Percentiles rank a stretch among this genome's conserved stretches.
These are phyloP conservation scores for Boechera divaricarpa DNA, from an alignment of 345 rosid species.

Conservation along the genomic window DNA sequence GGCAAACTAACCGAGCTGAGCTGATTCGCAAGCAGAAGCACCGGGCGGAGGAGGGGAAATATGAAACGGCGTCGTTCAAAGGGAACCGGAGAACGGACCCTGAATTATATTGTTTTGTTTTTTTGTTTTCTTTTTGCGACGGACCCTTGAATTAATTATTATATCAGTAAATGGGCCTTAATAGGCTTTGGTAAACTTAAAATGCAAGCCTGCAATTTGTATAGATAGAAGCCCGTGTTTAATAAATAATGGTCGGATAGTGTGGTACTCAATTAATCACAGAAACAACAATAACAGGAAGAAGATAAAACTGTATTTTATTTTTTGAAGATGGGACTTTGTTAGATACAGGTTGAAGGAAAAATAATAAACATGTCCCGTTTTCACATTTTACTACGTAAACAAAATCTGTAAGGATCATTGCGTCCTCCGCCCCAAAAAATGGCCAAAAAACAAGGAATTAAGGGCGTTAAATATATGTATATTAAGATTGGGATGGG, in stretches of 20 bases:
- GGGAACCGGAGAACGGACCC: neutral
- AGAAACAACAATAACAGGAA: neutral
- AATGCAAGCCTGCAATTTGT: neutral
- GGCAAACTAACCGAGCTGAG: neutral
- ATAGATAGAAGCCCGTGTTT: neutral
- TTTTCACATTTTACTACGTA: neutral
- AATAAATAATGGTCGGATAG: neutral
- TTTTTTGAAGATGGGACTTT: neutral
- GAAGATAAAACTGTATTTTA: neutral
- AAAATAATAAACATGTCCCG: slow-evolving; percentile 5
- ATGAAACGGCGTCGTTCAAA: neutral
- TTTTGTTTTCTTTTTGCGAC: too few species aligned
- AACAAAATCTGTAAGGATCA: slow-evolving; percentile 33
- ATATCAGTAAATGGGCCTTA: slow-evolving; percentile 13
- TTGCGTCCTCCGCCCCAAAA: slow-evolving; percentile 3
- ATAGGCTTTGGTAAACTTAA: neutral
- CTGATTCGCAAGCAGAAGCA: too few species aligned
- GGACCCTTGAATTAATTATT: neutral
- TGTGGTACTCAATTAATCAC: neutral
- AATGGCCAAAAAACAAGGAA: neutral
- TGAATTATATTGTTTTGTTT: neutral
- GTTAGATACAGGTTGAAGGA: slow-evolving; percentile 4
- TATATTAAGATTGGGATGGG: slow-evolving; percentile 5
- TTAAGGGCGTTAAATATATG: neutral
- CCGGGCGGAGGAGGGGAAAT: neutral